Base-by-base conservation (phyloP, 2,329 filamentous ascomycete genomes). In the Colletotrichum abscissum region DNA sequence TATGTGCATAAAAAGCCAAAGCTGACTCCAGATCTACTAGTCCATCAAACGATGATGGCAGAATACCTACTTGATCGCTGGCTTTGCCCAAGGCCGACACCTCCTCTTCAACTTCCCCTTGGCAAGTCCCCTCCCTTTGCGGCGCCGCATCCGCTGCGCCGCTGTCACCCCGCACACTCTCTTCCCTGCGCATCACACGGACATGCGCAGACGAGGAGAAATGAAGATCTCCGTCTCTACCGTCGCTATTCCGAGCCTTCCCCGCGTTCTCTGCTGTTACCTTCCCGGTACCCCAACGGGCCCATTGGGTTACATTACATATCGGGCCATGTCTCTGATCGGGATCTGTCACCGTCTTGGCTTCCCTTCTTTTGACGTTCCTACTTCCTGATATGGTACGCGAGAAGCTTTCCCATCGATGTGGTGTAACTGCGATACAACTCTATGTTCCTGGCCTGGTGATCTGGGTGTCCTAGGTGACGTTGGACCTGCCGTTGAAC, bases 381-480 rank as follows among this genome's bases (percentile, higher is more conserved):
- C 12, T 60, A 49, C 33, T 57, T 22, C 46, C 24, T 35, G n/a
- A 54, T 8, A 8, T 67, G 14, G 19, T 33, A 28, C 35, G 9
- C 24, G 26, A 46, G n/a, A 35, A 24, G 55, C 52, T 49, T 24
- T 16, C 1, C 56, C 35, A n/a, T 42, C n/a, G 55, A 24, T 12
- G 30, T 46, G 12, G n/a, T 54, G 46, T 30, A 19, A 16, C 42
- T 8, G 42, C 24, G 28, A 71, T 66, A 26, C 24, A 24, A 66
- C 68, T 19, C 55, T 7, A 63, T 59, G 58, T 63, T 74, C 62
- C 24, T 66, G 58, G 26, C 58, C 35, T 35, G 58, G 22, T 52
- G 46, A 63, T 46, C 49, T 58, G 52, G 35, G 59, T 58, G 67
- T 52, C 67, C 49, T 58, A 38, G 14, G 67, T 64, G 67, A 64